Base-by-base conservation (phyloP, 768 basidiomycete genomes). In the Leccinum truebloodii region DNA sequence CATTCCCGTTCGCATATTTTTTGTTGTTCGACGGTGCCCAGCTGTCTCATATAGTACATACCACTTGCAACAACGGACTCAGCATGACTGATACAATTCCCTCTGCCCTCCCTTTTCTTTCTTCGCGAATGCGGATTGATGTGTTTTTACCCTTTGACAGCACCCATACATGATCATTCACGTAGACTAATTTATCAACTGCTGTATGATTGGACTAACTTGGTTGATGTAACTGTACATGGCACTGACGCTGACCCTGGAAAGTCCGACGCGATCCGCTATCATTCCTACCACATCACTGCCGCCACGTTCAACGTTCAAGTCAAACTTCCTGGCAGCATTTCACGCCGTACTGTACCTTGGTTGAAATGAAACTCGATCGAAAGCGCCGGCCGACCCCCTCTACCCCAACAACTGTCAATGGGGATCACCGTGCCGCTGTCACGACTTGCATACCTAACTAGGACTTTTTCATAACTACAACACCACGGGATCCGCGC, bases 151-250 rank as follows among this genome's bases (percentile, higher is more conserved):
- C 18, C 35, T 26, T 55, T 55, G 50, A 55, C 26, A 26, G 20
- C 58, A 58, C 9, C 35, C 28, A 48, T 26, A 28, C 58, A 59
- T 24, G 58, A 57, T 56, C 58, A 54, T n/a, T 39, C 58, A 67
- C 54, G 30, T 65, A 61, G 57, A 68, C 30, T 65, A 68, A 71
- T 63, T 61, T 67, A 69, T 68, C 50, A 28, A 58, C 35, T 53
- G 58, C 51, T 63, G 55, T 41, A 55, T 28, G 30, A 61, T 35
- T 26, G 24, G 35, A 48, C 12, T 34, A 24, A 6, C 35, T 37
- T 37, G 35, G 35, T 30, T 34, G 22, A 14, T 22, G 22, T 12
- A 24, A 48, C 32, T 30, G 8, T 30, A 32, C 32, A 34, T 26
- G 26, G 26, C 32, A 34, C 34, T 35, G 34, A 50, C 16, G 49